Conservation (phyloP, 345 rosid genomes). For the Eucalyptus regnans region DNA sequence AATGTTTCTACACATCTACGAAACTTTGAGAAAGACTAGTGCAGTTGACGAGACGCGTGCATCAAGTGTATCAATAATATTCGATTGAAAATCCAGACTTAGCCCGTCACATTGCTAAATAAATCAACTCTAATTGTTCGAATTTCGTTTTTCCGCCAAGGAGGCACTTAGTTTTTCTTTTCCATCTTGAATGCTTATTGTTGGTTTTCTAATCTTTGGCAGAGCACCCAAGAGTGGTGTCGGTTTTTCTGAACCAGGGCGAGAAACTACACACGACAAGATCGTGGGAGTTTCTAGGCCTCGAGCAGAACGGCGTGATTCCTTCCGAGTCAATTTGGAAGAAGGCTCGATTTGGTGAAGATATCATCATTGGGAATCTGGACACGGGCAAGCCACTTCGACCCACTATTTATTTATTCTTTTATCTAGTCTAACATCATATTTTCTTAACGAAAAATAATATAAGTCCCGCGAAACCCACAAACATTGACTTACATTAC, state of each 20-base stretch:
- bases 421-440: neutral
- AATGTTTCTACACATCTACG: neutral
- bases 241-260: slow-evolving; percentile 60
- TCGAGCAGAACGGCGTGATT: slow-evolving; percentile 30
- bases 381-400: slow-evolving; percentile 49
- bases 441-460: neutral
- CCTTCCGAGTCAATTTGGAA: slow-evolving; percentile 50
- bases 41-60: neutral
- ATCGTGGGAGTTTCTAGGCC: slow-evolving; percentile 84
- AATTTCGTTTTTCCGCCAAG: neutral
- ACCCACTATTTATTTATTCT: neutral
- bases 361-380: slow-evolving; percentile 72
- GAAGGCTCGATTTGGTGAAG: slow-evolving; percentile 66
- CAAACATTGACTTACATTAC: neutral
- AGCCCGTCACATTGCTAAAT: neutral
- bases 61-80: neutral
- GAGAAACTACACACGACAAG: slow-evolving; percentile 75
- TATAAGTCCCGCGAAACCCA: no score
- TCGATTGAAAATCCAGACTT: neutral
- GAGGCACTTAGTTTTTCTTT: neutral
- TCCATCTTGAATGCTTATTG: neutral
- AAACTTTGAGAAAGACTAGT: neutral
- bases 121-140: neutral
- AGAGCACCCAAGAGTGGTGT: slow-evolving; percentile 76
- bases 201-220: neutral